Evolutionary conservation across 257 asterid species (phyloP).

Genomic region (Nicotiana noctiflora): DNA sequence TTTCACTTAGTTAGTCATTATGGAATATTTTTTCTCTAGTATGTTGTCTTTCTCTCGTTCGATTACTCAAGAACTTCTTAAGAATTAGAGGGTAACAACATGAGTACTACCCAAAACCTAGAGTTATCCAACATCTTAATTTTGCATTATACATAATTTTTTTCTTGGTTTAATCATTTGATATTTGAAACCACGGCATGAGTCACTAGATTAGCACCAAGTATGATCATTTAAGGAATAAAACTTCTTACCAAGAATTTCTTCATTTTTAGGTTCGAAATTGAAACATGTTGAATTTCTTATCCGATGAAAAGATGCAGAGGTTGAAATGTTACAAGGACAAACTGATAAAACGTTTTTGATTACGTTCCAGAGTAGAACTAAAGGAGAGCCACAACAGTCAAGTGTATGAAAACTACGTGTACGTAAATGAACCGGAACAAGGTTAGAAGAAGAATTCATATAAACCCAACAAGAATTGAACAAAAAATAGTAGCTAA

Average conservation of each 20-base stretch:
- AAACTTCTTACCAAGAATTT: neutral
- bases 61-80: neutral
- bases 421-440: neutral
- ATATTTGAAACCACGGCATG: neutral
- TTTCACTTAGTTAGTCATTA: neutral
- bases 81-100: neutral
- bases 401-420: conserved; percentile 6
- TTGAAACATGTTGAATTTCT: neutral
- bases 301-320: neutral
- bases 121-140: neutral
- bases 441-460: neutral
- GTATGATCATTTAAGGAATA: neutral
- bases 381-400: conserved; percentile 11
- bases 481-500: conserved; percentile 20
- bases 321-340: neutral
- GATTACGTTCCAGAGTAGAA: conserved; percentile 15
- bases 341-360: conserved; percentile 4
- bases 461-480: conserved; percentile 33
- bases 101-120: neutral
- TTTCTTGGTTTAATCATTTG: neutral
- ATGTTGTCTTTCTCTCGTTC: too few relatives aligned
- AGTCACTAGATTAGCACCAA: neutral
- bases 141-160: neutral
- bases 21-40: neutral
- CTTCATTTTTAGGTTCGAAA: neutral